Percentiles rank a stretch among this genome's conserved stretches.
Evolutionary conservation across 768 basidiomycete species (phyloP).

Genomic region (Multifurca ochricompacta): DNA sequence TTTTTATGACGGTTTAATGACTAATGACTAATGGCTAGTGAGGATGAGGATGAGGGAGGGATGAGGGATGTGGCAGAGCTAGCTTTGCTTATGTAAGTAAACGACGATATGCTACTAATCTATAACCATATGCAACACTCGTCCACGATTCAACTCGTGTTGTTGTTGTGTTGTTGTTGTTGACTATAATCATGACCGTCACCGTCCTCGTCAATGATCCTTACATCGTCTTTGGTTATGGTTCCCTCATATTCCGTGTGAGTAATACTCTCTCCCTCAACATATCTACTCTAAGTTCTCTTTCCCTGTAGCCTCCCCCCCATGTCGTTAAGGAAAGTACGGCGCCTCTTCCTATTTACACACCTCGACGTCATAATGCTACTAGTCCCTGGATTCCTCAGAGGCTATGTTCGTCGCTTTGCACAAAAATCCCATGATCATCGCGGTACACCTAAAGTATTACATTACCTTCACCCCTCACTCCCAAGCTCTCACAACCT

Average conservation of each 20-base stretch:
- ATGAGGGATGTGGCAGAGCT: too few relatives aligned
- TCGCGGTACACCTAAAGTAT: slow-evolving; percentile 78
- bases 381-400: slow-evolving; percentile 73
- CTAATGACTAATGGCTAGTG: too few relatives aligned
- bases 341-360: not conserved
- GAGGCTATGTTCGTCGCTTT: slow-evolving; percentile 85
- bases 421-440: slow-evolving; percentile 92
- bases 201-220: slow-evolving; percentile 11
- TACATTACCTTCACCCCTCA: slow-evolving; percentile 1
- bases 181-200: not conserved
- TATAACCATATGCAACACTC: too few relatives aligned
- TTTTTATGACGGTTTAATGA: not conserved
- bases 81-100: too few relatives aligned
- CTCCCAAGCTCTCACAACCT: not conserved
- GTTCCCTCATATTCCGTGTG: slow-evolving; percentile 90
- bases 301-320: slow-evolving; percentile 59
- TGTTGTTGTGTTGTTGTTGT: not conserved
- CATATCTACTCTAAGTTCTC: not conserved
- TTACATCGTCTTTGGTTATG: slow-evolving; percentile 87
- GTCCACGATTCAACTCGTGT: not conserved
- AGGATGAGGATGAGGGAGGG: too few relatives aligned
- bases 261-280: slow-evolving; percentile 3
- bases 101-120: too few relatives aligned
- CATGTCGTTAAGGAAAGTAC: slow-evolving; percentile 64
- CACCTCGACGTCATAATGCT: not conserved